A percentile compares a stretch with the other conserved stretches of the same genome.
Conservation (phyloP, 1,139 yeast species). For the Candida albicans region DNA sequence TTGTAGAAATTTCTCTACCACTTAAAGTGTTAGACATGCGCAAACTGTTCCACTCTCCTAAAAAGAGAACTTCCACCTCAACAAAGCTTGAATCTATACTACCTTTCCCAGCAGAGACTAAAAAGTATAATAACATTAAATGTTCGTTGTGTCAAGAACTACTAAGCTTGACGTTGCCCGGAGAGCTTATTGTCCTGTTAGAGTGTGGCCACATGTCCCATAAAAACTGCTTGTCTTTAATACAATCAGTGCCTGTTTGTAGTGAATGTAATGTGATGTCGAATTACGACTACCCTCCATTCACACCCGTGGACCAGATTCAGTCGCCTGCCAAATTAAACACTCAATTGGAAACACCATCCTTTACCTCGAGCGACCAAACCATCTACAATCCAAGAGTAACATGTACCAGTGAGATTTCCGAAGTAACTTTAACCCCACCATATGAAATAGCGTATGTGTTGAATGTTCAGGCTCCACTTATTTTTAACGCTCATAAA, state of each 20-base stretch:
- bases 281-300: not conserved
- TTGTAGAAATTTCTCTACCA: too few species aligned
- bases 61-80: too few species aligned
- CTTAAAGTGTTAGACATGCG: too few species aligned
- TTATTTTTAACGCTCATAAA: conserved; percentile 13
- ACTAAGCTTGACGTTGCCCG: conserved; percentile 18
- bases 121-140: conserved; percentile 9
- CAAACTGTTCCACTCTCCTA: too few species aligned
- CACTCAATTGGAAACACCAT: conserved; percentile 7
- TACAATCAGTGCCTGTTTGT: not conserved
- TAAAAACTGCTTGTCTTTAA: conserved; percentile 25
- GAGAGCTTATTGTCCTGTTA: conserved; percentile 27
- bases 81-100: not conserved
- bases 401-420: conserved; percentile 17
- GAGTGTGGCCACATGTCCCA: conserved; percentile 32
- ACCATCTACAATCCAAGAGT: conserved; percentile 23
- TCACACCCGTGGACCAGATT: conserved; percentile 6
- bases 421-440: conserved; percentile 13
- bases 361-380: conserved; percentile 1
- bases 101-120: conserved; percentile 7
- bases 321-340: not conserved
- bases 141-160: conserved; percentile 34
- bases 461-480: conserved; percentile 29
- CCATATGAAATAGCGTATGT: conserved; percentile 21
- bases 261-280: not conserved